A percentile compares a stretch with the other conserved stretches of the same genome.
Evolutionary conservation across 2,329 filamentous ascomycete genomes (phyloP).

Genomic region (Phaeomoniella chlamydospora): DNA sequence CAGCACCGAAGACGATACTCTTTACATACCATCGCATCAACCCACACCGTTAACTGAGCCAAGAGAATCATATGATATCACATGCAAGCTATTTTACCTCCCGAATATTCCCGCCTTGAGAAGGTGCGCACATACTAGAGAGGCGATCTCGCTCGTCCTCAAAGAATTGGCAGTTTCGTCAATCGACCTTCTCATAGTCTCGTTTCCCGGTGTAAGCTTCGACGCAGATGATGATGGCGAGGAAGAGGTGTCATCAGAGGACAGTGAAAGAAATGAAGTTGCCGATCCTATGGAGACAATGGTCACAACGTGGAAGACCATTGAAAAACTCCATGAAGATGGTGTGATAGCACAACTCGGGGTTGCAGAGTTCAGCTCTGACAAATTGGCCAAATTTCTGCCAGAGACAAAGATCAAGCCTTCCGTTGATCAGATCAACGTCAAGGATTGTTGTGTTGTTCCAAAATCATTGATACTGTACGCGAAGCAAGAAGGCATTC

Average conservation of each 20-base stretch:
- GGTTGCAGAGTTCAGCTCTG: constrained; percentile 79
- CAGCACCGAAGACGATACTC: constrained; percentile 38
- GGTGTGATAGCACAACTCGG: constrained; percentile 65
- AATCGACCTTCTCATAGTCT: constrained; percentile 81
- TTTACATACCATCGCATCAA: constrained; percentile 69
- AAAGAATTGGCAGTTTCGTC: constrained; percentile 61
- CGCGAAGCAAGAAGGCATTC: constrained; percentile 70
- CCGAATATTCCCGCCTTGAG: constrained; percentile 51
- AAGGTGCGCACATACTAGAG: constrained; percentile 55
- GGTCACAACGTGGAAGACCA: constrained; percentile 51
- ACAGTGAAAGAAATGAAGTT: constrained; percentile 42
- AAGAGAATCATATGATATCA: constrained; percentile 76
- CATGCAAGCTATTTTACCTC: constrained; percentile 88
- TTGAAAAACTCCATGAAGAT: constrained; percentile 59
- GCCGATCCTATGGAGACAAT: constrained; percentile 37
- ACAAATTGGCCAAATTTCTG: constrained; percentile 67
- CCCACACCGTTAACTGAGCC: constrained; percentile 65
- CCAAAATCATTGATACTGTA: constrained; percentile 73
- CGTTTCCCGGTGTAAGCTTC: constrained; percentile 85
- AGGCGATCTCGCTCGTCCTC: constrained; percentile 67
- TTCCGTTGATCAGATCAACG: constrained; percentile 87
- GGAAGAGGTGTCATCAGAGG: constrained; percentile 35
- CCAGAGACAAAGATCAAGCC: constrained; percentile 57
- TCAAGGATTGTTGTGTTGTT: constrained; percentile 89
- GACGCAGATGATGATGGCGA: constrained; percentile 82